These are phyloP conservation scores for Priceomyces fermenticarens DNA, from an alignment of 805 yeast genomes.

Conservation along the genomic window DNA sequence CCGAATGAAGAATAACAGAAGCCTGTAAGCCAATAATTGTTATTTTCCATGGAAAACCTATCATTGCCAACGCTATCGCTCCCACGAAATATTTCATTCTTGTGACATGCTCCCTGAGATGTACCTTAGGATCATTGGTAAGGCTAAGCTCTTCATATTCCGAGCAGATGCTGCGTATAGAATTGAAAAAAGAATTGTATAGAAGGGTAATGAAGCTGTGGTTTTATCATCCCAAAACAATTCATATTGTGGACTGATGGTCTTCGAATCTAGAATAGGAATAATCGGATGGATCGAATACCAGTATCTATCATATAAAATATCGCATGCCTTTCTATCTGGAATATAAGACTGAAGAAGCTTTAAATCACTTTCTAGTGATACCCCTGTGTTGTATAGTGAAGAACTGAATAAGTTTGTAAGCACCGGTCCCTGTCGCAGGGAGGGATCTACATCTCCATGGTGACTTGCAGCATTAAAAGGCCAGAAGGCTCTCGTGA, in stretches of 20 bases:
- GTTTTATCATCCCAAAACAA: constrained; percentile 8
- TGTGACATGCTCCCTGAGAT: constrained; percentile 3
- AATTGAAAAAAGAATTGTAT: constrained; percentile 8
- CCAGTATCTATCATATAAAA: constrained; percentile 8
- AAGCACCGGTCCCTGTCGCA: constrained; percentile 7
- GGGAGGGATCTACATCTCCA: constrained; percentile 1
- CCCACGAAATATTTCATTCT: constrained; percentile 11
- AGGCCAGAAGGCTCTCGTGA: not conserved
- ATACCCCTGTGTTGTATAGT: constrained; percentile 4
- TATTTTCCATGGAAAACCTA: constrained; percentile 9
- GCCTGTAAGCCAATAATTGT: constrained; percentile 9
- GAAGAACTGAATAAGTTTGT: constrained; percentile 7
- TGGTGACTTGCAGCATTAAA: not conserved
- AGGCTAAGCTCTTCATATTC: constrained; percentile 9
- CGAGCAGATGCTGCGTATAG: constrained; percentile 13
- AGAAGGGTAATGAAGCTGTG: constrained; percentile 6
- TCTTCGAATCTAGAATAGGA: constrained; percentile 10
- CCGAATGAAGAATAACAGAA: constrained; percentile 9
- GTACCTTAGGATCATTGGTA: not conserved
- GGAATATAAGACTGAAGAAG: constrained; percentile 8
- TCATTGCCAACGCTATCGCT: constrained; percentile 11
- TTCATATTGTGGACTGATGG: constrained; percentile 7
- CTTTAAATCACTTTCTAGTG: constrained; percentile 3
- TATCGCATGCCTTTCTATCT: constrained; percentile 8
- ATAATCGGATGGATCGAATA: constrained; percentile 10